These are phyloP conservation scores for Geosmithia putterillii DNA, from an alignment of 2,329 filamentous ascomycete species.

Conservation along the genomic window DNA sequence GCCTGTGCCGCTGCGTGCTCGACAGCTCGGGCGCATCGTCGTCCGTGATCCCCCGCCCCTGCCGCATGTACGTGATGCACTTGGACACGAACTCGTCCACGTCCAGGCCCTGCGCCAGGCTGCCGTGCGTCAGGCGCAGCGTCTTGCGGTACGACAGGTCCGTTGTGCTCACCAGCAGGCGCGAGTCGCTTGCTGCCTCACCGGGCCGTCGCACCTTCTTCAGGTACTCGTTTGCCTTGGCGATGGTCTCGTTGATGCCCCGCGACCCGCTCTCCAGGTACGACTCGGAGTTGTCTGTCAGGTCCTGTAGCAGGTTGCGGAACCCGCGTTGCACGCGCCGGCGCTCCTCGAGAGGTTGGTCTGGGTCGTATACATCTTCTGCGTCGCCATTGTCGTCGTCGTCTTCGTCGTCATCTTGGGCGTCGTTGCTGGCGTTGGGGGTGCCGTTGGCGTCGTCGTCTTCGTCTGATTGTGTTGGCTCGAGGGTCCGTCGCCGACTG, in stretches of 20 bases:
- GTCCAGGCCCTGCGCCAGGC: constrained; percentile 64
- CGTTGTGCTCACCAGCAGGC: constrained; percentile 68
- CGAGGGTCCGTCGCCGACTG: constrained; percentile 11
- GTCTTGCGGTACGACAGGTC: constrained; percentile 74
- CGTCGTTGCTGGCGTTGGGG: constrained; percentile 3
- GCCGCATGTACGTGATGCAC: constrained; percentile 77
- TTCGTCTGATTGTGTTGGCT: too few species aligned
- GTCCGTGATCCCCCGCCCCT: constrained; percentile 43
- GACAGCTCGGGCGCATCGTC: constrained; percentile 37
- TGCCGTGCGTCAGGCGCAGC: constrained; percentile 60
- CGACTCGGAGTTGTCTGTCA: constrained; percentile 60
- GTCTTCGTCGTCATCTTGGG: constrained; percentile 7
- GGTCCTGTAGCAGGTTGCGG: constrained; percentile 49
- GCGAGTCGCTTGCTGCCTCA: constrained; percentile 82
- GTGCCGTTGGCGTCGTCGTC: too few species aligned
- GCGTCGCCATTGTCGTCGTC: constrained; percentile 7
- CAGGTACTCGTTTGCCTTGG: constrained; percentile 52
- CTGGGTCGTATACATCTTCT: constrained; percentile 59
- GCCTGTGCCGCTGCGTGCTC: constrained; percentile 32
- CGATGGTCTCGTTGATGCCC: constrained; percentile 53
- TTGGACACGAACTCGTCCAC: constrained; percentile 87
- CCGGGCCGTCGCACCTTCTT: constrained; percentile 71
- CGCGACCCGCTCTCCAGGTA: constrained; percentile 53
- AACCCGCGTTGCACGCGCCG: constrained; percentile 57
- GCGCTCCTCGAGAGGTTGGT: constrained; percentile 66